Evolutionary conservation across 768 basidiomycete genomes (phyloP).

Genomic region (Mycena haematopus): DNA sequence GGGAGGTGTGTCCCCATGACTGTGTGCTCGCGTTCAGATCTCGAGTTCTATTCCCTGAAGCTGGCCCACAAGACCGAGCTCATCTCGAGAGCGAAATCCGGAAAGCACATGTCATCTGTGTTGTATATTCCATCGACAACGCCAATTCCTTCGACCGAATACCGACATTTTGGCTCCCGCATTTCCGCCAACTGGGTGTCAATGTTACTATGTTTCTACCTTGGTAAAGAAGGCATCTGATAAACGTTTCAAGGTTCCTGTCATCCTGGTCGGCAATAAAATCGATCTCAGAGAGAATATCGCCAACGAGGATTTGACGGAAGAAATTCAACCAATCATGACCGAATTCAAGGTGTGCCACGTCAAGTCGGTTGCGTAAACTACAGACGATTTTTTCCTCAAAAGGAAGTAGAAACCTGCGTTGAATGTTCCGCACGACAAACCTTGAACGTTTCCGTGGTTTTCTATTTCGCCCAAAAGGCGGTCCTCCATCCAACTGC

Average conservation of each 20-base stretch:
- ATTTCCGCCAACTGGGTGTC: constrained; percentile 93
- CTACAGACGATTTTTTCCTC: constrained; percentile 19
- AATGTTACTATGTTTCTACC: constrained; percentile 68
- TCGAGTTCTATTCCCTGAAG: constrained; percentile 50
- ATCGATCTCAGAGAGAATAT: constrained; percentile 94
- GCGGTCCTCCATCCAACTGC: constrained; percentile 97
- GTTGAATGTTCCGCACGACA: constrained; percentile 95
- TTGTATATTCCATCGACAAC: constrained; percentile 97
- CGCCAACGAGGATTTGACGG: constrained; percentile 92
- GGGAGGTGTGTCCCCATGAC: constrained; percentile 68
- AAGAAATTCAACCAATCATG: constrained; percentile 97
- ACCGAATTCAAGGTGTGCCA: constrained; percentile 90
- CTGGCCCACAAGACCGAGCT: constrained; percentile 81
- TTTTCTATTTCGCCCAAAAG: constrained; percentile 98
- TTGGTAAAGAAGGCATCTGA: constrained; percentile 6
- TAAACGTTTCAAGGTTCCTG: constrained; percentile 72
- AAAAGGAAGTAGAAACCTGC: constrained; percentile 96
- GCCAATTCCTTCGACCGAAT: constrained; percentile 96
- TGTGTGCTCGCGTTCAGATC: constrained; percentile 8
- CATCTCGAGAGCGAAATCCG: constrained; percentile 95
- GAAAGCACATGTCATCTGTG: constrained; percentile 97
- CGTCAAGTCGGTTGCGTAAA: constrained; percentile 8
- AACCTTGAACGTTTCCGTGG: constrained; percentile 92
- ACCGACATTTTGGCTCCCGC: constrained; percentile 97
- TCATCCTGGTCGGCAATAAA: constrained; percentile 98